These are phyloP conservation scores for Vigna radiata DNA, from an alignment of 306 rosid genomes.

Conservation along the genomic window DNA sequence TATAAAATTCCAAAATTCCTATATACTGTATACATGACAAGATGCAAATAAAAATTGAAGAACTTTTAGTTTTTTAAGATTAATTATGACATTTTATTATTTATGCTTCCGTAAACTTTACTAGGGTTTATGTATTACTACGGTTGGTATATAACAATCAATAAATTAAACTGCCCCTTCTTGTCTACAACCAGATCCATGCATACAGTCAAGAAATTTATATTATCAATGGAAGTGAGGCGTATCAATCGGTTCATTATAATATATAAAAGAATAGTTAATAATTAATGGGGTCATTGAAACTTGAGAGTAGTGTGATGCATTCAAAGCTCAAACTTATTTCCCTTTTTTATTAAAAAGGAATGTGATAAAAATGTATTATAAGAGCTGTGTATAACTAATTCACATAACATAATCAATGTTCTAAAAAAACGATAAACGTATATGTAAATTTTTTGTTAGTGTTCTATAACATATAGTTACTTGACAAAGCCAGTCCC, in stretches of 20 bases:
- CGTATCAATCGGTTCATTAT: conserved; percentile 23
- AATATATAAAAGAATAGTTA: neutral
- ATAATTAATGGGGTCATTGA: conserved; percentile 15
- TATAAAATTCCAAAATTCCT: too few species aligned
- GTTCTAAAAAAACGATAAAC: too few species aligned
- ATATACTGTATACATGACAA: too few species aligned
- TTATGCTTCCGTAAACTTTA: neutral
- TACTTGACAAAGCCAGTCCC: too few species aligned
- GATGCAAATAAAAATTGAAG: neutral
- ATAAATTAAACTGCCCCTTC: conserved; percentile 34
- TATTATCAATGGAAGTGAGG: conserved; percentile 36
- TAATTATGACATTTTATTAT: neutral
- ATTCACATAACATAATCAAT: neutral
- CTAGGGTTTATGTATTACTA: conserved; percentile 4
- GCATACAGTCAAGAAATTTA: conserved; percentile 41
- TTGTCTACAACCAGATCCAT: conserved; percentile 43
- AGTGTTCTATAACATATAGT: too few species aligned
- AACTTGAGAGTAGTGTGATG: conserved; percentile 12
- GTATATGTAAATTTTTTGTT: too few species aligned
- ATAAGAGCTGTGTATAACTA: neutral
- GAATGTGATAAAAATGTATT: neutral
- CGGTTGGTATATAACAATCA: conserved; percentile 14
- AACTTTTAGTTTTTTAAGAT: neutral
- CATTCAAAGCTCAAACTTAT: conserved; percentile 19
- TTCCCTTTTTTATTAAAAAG: neutral